Base-by-base conservation (phyloP, 2,329 filamentous ascomycete species). In the Aspergillus unguis region DNA sequence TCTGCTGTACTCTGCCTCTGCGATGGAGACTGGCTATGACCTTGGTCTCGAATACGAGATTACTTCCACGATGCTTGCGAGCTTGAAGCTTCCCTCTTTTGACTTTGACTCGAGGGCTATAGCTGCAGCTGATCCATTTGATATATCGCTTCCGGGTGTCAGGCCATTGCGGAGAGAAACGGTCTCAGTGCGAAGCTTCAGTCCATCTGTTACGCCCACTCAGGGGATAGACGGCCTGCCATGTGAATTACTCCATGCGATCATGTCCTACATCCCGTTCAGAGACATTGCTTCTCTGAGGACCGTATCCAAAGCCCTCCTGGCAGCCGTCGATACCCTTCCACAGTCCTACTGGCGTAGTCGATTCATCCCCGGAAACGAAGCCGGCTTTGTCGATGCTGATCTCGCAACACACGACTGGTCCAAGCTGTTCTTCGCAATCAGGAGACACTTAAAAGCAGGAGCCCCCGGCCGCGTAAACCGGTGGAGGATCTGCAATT, bases 301-400 rank as follows among this genome's bases (percentile, higher is more conserved):
- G 40, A 48, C 47, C 2, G 46, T 47, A 29, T 48, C 44, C 26
- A 47, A 25, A 3, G 31, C 36, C 10, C 17, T 57, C 9, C 9
- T 47, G 8, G 11, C 40, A 3, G 48, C 25, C 2, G 10, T 29
- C 2, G 8, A 29, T 7, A 42, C 11, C n/a, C 55, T 58, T 2
- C 55, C 58, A 9, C 55, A 46, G 44, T 56, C 52, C 2, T 59
- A 50, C 29, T 61, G 58, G 58, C 48, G 52, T 31, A 44, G 25
- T 32, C 44, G 54, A 28, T 58, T 61, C 33, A 25, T 51, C 17
- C 42, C 47, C 36, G 50, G 55, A 10, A 40, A 54, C n/a, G 52
- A 50, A n/a, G 40, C 45, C 8, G 57, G 54, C 28, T 61, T 58
- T 26, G 4, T 59, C 4, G 59, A 58, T 26, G 48, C 55, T 3